Percentiles rank a stretch among this genome's conserved stretches.
These are phyloP conservation scores for Hevea brasiliensis DNA, from an alignment of 345 rosid genomes.

Conservation along the genomic window DNA sequence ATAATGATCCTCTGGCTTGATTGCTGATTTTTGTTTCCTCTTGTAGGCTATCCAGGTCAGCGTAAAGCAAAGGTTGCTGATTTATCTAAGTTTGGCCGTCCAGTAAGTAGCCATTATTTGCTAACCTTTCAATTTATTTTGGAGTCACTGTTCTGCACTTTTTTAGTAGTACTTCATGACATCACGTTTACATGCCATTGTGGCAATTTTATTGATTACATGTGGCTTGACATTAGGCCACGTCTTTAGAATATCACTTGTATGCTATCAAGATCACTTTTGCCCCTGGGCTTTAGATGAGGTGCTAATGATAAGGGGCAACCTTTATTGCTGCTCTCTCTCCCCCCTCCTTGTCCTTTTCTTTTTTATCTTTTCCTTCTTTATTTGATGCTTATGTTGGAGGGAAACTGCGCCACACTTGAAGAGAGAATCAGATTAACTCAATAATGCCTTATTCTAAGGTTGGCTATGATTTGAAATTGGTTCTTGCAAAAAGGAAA, in stretches of 20 bases:
- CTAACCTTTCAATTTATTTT: neutral
- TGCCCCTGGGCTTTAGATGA: neutral
- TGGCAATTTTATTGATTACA: neutral
- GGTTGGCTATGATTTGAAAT: no score
- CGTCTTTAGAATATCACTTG: neutral
- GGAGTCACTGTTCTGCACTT: neutral
- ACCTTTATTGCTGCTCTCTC: neutral
- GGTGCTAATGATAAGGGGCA: neutral
- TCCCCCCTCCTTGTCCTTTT: neutral
- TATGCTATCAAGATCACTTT: neutral
- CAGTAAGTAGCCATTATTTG: constrained; percentile 43
- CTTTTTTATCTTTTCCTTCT: neutral
- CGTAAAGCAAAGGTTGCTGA: constrained; percentile 64
- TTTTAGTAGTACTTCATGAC: neutral
- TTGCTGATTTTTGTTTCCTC: constrained; percentile 5
- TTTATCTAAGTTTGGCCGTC: constrained; percentile 67
- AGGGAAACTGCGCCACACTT: no score
- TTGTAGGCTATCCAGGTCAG: constrained; percentile 73
- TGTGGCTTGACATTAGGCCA: neutral
- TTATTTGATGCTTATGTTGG: no score
- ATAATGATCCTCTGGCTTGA: neutral
- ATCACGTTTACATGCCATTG: neutral
- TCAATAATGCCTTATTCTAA: no score
- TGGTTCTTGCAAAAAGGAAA: no score
- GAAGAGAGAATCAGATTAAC: no score